phyloP scores from a whole-genome alignment of 2,329 filamentous ascomycete genomes.

The Colletotrichum sp. region DNA sequence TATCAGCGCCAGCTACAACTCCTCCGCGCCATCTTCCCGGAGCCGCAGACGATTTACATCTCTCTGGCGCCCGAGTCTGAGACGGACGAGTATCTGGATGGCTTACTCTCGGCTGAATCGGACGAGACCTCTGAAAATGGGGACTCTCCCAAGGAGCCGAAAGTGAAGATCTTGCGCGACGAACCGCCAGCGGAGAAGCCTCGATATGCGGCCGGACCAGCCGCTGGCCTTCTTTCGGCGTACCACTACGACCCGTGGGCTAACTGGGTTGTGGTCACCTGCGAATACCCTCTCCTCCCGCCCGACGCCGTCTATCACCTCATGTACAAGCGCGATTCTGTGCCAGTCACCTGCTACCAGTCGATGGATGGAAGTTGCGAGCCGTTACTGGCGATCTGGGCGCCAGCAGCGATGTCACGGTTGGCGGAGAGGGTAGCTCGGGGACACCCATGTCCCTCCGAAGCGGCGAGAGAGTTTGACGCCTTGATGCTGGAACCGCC shows the following conservation, averaged over 20 bases:
- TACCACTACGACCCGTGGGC: conserved; percentile 27
- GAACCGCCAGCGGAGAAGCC: background rate
- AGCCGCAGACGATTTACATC: conserved; percentile 28
- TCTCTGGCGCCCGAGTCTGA: conserved; percentile 24
- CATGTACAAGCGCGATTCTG: conserved; percentile 22
- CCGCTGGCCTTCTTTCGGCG: conserved; percentile 33
- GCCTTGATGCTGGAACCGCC: background rate
- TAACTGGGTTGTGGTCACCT: conserved; percentile 36
- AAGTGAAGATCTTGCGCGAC: conserved; percentile 1
- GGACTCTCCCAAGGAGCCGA: background rate
- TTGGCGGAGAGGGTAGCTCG: conserved; percentile 23
- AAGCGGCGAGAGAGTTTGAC: conserved; percentile 1
- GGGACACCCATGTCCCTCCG: conserved; percentile 15
- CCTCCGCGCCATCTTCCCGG: conserved; percentile 28
- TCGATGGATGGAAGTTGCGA: conserved; percentile 33
- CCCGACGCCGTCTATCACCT: conserved; percentile 30
- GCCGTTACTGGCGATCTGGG: conserved; percentile 41
- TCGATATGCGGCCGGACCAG: conserved; percentile 11
- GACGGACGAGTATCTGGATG: conserved; percentile 9
- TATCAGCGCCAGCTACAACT: conserved; percentile 30
- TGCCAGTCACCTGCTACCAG: conserved; percentile 37
- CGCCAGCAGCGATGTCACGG: conserved; percentile 29
- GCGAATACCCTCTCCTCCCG: conserved; percentile 37
- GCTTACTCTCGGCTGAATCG: conserved; percentile 3
- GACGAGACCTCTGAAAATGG: background rate